Conservation (phyloP, 495 filamentous ascomycete genomes). For the Venustampulla echinocandica region DNA sequence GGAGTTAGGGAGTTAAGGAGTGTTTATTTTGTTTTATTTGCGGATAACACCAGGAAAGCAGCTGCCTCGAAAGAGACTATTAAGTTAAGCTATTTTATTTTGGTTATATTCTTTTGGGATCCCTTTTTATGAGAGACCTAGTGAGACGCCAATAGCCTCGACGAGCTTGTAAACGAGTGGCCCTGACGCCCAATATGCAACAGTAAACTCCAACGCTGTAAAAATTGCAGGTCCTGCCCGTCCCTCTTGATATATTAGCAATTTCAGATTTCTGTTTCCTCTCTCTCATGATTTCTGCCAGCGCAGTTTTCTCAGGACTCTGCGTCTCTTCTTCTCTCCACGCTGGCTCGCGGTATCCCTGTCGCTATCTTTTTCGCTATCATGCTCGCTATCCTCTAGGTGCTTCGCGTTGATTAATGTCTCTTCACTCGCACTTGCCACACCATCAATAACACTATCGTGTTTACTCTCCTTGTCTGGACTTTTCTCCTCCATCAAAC, state of each 20-base stretch:
- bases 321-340: constrained; percentile 3
- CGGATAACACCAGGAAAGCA: not conserved
- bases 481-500: not conserved
- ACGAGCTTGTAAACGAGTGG: no score
- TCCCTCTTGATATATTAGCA: not conserved
- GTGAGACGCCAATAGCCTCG: not conserved
- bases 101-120: not conserved
- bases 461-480: not conserved
- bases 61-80: not conserved
- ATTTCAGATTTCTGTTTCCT: not conserved
- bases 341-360: no score
- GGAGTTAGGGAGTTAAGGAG: constrained; percentile 36
- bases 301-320: constrained; percentile 9
- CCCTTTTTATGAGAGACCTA: not conserved
- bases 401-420: not conserved
- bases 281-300: constrained; percentile 4
- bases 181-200: constrained; percentile 36
- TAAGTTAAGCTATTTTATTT: not conserved
- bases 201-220: constrained; percentile 9
- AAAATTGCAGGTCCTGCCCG: constrained; percentile 1
- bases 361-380: no score
- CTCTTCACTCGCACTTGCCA: not conserved
- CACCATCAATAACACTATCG: not conserved
- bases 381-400: constrained; percentile 1
- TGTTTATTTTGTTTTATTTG: not conserved